Evolutionary conservation across 2,329 filamentous ascomycete genomes (phyloP).

Genomic region (Epichloe glyceriae): DNA sequence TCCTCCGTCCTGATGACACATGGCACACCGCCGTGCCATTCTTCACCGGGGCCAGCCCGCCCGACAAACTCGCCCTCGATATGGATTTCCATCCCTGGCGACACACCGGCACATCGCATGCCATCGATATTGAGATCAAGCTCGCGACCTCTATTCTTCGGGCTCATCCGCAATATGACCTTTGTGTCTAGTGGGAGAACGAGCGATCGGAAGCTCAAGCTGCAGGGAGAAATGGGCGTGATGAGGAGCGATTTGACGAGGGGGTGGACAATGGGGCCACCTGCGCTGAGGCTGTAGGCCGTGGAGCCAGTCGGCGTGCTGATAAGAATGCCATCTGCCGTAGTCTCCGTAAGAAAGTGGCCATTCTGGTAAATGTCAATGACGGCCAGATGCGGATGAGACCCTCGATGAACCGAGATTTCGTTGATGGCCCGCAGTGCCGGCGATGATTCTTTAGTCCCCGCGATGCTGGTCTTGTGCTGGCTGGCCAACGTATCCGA

Average conservation of each 20-base stretch:
- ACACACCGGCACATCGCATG: slow-evolving; percentile 52
- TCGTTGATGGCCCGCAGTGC: slow-evolving; percentile 76
- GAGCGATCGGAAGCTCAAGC: slow-evolving; percentile 80
- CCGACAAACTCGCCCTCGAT: slow-evolving; percentile 77
- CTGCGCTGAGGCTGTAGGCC: slow-evolving; percentile 86
- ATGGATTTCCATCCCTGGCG: slow-evolving; percentile 69
- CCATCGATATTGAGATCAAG: slow-evolving; percentile 73
- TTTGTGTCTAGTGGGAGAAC: slow-evolving; percentile 79
- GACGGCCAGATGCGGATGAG: slow-evolving; percentile 78
- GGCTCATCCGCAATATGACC: slow-evolving; percentile 68
- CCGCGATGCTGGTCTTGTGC: slow-evolving; percentile 26
- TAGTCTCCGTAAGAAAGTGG: slow-evolving; percentile 81
- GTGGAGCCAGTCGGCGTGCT: slow-evolving; percentile 91
- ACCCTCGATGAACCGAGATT: slow-evolving; percentile 82
- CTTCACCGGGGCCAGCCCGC: slow-evolving; percentile 23
- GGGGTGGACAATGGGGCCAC: slow-evolving; percentile 88
- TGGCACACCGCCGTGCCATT: slow-evolving; percentile 71
- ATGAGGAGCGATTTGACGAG: slow-evolving; percentile 78
- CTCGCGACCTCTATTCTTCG: slow-evolving; percentile 64
- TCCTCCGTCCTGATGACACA: slow-evolving; percentile 68
- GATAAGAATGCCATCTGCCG: slow-evolving; percentile 89
- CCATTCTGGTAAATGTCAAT: slow-evolving; percentile 86
- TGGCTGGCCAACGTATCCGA: slow-evolving; percentile 32
- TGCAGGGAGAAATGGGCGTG: slow-evolving; percentile 88
- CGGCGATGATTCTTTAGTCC: slow-evolving; percentile 24